phyloP scores from a whole-genome alignment of 495 filamentous ascomycete genomes.

The Penicillium ochrochloron region DNA sequence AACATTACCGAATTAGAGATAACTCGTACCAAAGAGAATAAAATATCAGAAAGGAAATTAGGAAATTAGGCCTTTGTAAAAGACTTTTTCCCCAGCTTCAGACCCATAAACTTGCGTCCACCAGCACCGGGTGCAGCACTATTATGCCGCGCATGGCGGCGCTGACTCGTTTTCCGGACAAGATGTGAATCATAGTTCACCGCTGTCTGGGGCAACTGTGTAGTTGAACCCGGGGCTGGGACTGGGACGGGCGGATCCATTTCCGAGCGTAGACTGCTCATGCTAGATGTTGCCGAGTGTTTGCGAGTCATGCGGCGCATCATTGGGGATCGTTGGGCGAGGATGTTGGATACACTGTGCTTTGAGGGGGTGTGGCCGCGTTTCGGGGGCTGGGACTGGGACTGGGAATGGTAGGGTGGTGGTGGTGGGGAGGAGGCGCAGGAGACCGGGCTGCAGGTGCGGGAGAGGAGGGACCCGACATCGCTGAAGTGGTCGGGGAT shows the following conservation, averaged over 20 bases:
- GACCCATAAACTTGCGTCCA: conserved; percentile 42
- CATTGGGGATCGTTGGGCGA: conserved; percentile 32
- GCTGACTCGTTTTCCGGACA: conserved; percentile 28
- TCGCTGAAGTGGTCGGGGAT: conserved; percentile 31
- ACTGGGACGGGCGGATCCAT: conserved; percentile 45
- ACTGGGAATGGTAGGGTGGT: conserved; percentile 13
- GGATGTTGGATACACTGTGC: conserved; percentile 35
- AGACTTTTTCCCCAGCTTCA: conserved; percentile 39
- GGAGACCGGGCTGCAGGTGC: conserved; percentile 32
- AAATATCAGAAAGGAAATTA: background rate
- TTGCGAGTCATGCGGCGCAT: conserved; percentile 38
- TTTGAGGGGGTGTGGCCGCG: conserved; percentile 31
- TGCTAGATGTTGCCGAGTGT: conserved; percentile 67
- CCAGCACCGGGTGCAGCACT: conserved; percentile 26
- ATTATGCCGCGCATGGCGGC: conserved; percentile 28
- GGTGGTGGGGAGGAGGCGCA: conserved; percentile 26
- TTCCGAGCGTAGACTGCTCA: conserved; percentile 61
- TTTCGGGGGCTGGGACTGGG: conserved; percentile 23
- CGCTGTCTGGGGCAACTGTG: conserved; percentile 12
- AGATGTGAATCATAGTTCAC: conserved; percentile 16
- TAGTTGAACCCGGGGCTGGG: conserved; percentile 4
- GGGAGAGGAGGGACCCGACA: conserved; percentile 23
- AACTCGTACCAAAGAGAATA: conserved; percentile 4
- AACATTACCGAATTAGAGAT: conserved; percentile 16
- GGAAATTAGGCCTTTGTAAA: conserved; percentile 34